These are phyloP conservation scores for Alternaria longipes DNA, from an alignment of 2,329 filamentous ascomycete genomes.

Conservation along the genomic window DNA sequence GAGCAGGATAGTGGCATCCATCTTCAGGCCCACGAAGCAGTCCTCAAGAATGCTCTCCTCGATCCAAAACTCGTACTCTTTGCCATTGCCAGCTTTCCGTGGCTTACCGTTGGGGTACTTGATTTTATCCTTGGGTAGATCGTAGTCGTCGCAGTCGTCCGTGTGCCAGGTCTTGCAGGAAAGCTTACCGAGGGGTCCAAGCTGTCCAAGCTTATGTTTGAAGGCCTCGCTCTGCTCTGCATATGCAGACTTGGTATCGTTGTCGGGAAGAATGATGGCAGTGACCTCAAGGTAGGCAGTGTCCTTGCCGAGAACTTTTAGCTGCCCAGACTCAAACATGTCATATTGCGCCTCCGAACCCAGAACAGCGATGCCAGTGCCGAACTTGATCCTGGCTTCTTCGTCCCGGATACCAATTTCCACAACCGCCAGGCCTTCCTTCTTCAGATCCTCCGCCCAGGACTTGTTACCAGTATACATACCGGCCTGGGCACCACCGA, in stretches of 20 bases:
- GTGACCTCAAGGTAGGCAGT: conserved; percentile 52
- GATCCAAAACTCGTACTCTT: conserved; percentile 67
- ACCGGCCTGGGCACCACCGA: conserved; percentile 63
- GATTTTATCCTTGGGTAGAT: conserved; percentile 46
- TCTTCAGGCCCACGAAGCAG: conserved; percentile 67
- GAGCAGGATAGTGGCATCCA: conserved; percentile 47
- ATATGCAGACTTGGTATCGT: conserved; percentile 60
- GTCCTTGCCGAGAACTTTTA: conserved; percentile 34
- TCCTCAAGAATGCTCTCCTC: conserved; percentile 68
- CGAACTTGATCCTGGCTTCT: conserved; percentile 61
- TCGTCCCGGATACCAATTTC: conserved; percentile 55
- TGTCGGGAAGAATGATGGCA: conserved; percentile 59
- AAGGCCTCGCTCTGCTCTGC: conserved; percentile 42
- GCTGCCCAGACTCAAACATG: conserved; percentile 31
- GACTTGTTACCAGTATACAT: conserved; percentile 52
- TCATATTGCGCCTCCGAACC: conserved; percentile 56
- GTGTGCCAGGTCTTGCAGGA: conserved; percentile 61
- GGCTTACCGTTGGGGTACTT: conserved; percentile 38
- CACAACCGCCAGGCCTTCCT: conserved; percentile 26
- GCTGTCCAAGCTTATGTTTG: conserved; percentile 49
- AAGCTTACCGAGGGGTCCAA: conserved; percentile 64
- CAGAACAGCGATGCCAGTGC: conserved; percentile 59
- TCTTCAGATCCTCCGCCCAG: conserved; percentile 52
- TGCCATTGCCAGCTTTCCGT: conserved; percentile 43
- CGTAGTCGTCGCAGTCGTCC: conserved; percentile 51